A percentile compares a stretch with the other conserved stretches of the same genome.
Conservation (phyloP, 345 rosid genomes). For the Gossypium arboreum region DNA sequence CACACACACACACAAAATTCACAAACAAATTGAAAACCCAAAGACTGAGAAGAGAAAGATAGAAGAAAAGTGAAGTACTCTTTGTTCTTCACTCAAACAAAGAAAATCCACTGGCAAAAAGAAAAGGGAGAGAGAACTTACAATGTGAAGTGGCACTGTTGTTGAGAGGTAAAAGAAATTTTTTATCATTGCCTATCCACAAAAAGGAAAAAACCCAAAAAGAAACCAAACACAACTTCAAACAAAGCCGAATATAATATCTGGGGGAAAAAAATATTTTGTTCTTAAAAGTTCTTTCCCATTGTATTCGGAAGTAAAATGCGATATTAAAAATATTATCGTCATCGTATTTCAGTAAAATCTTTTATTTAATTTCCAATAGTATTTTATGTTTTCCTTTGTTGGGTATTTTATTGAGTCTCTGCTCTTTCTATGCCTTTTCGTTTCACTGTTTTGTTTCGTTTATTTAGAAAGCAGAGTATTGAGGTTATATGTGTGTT, state of each 20-base stretch:
- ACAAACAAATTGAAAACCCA: not conserved
- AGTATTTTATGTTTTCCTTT: not conserved
- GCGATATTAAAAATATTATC: not conserved
- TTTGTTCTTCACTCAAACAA: conserved; percentile 8
- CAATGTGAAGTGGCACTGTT: conserved; percentile 9
- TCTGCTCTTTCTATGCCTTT: conserved; percentile 1
- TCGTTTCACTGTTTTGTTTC: not conserved
- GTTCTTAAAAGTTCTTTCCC: not conserved
- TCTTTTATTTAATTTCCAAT: not conserved
- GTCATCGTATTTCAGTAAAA: not conserved
- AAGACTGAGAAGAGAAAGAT: not conserved
- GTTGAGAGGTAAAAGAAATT: not conserved
- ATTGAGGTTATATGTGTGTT: not conserved
- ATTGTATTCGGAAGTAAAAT: not conserved
- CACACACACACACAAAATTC: not conserved
- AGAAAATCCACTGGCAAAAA: not conserved
- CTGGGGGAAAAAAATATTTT: not conserved
- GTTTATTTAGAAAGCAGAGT: not conserved
- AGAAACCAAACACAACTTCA: conserved; percentile 11
- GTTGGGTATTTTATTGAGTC: conserved; percentile 6
- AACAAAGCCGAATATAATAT: conserved; percentile 5
- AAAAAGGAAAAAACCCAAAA: conserved; percentile 3
- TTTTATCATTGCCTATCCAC: not conserved
- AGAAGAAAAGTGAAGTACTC: not conserved
- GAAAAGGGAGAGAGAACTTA: not conserved